Base-by-base conservation (phyloP, 169 alveolate genomes). In the Eimeria tenella region DNA sequence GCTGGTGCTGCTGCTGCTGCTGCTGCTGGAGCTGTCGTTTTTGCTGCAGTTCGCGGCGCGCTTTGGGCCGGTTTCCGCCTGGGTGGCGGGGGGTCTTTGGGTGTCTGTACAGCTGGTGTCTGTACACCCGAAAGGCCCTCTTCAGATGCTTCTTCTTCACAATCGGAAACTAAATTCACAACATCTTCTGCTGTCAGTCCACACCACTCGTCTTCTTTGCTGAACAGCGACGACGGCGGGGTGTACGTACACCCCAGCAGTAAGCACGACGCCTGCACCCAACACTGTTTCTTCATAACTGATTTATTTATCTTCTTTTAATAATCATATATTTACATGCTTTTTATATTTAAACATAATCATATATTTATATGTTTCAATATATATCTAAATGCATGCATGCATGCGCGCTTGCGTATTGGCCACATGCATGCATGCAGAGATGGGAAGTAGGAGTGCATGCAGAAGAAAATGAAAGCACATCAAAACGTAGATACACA, bases 201-300 rank as follows among this genome's bases (percentile, higher is more conserved):
- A 13, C 90, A 82, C 90, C 90, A 82, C 62, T 82, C 90, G 25
- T 82, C 90, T 25, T 82, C 90, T 82, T 56, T 58, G 75, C 90
- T 82, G 90, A 56, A 82, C 55, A 82, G 90, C 4, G 60, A 56
- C 11, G 75, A 56, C 4, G 77, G 90, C 63, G 90, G 90, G 10
- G 42, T 25, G 49, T 82, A 82, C n/a, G 90, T 31, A 42, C 62
- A 23, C 31, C 90, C 90, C 11, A 75, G 6, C 58, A 82, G n/a
- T 53, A 82, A 58, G 75, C 90, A 82, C 58, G 90, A 52, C 10
- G 90, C 90, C 90, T 82, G 88, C 56, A 31, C 25, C 42, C 42
- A 31, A 31, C 42, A 31, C 2, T 21, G 79, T 68, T 1, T 9
- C n/a, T 8, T 68, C 42, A n/a, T 21, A 68, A 8, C 79, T 68